phyloP scores from a whole-genome alignment of 108 stramenopile genomes.

The Schizochytrium sp. region DNA sequence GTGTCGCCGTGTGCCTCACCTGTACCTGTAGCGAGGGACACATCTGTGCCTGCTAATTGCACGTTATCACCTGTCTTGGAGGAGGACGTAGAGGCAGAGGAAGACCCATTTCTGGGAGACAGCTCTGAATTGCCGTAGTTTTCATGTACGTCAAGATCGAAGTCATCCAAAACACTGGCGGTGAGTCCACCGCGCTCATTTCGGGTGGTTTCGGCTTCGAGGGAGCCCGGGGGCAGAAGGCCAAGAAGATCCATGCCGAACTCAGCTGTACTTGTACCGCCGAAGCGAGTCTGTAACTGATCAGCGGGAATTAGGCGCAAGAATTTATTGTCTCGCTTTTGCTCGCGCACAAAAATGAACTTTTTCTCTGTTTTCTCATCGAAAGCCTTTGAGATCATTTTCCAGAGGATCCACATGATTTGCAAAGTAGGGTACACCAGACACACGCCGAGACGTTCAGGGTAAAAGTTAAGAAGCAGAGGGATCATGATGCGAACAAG shows the following conservation, averaged over 20 bases:
- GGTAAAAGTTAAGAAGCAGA: slow-evolving; percentile 58
- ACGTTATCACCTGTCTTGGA: no score
- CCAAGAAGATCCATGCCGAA: slow-evolving; percentile 29
- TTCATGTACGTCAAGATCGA: no score
- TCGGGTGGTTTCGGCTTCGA: neutral
- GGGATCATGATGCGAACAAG: slow-evolving; percentile 37
- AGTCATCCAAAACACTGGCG: neutral
- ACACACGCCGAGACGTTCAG: slow-evolving; percentile 48
- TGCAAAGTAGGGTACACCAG: slow-evolving; percentile 22
- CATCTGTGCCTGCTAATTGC: no score
- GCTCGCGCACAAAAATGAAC: slow-evolving; percentile 56
- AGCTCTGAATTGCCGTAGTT: no score
- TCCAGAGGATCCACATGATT: slow-evolving; percentile 47
- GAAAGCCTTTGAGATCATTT: slow-evolving; percentile 58
- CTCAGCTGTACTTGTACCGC: slow-evolving; percentile 47
- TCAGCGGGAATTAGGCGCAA: slow-evolving; percentile 9
- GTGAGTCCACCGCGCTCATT: no score
- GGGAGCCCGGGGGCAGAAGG: slow-evolving; percentile 42
- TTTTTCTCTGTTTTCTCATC: slow-evolving; percentile 60
- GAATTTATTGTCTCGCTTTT: slow-evolving; percentile 57
- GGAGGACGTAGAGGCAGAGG: no score
- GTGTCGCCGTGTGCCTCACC: neutral
- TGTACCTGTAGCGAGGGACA: neutral
- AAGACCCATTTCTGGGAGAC: no score
- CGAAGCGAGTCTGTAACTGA: slow-evolving; percentile 54